Conservation (phyloP, 2,329 filamentous ascomycete genomes). For the Aspergillus brasiliensis region DNA sequence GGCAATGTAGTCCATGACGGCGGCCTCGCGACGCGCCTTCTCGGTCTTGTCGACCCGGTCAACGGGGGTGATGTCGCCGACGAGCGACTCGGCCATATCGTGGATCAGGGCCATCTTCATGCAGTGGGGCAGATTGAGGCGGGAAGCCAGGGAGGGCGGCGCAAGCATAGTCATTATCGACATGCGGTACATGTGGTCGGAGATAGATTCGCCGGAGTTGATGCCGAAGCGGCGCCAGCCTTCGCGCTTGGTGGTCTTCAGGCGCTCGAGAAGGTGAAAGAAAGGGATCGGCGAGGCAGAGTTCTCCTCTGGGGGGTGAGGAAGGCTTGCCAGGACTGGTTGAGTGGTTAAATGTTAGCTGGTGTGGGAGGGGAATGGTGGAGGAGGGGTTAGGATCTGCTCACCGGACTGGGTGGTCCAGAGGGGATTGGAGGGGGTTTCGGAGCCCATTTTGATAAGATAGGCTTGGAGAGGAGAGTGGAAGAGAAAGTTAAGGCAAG, state of each 20-base stretch:
- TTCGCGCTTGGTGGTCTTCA: slow-evolving; percentile 96
- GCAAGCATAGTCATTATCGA: slow-evolving; percentile 92
- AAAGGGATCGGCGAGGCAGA: slow-evolving; percentile 79
- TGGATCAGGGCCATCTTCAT: slow-evolving; percentile 95
- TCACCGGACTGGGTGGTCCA: slow-evolving; percentile 43
- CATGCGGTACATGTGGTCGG: slow-evolving; percentile 99
- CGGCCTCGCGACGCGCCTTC: slow-evolving; percentile 82
- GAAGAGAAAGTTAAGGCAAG: neutral
- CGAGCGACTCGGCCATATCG: slow-evolving; percentile 94
- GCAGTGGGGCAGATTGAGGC: slow-evolving; percentile 78
- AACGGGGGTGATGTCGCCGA: slow-evolving; percentile 94
- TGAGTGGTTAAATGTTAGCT: neutral
- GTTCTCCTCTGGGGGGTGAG: slow-evolving; percentile 60
- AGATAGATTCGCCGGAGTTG: slow-evolving; percentile 76
- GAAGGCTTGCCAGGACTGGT: slow-evolving; percentile 66
- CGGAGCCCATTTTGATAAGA: slow-evolving; percentile 30
- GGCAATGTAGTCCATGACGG: slow-evolving; percentile 91
- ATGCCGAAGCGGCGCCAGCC: slow-evolving; percentile 93
- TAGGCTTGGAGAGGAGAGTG: neutral
- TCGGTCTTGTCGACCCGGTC: slow-evolving; percentile 79
- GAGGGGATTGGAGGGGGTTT: slow-evolving; percentile 26
- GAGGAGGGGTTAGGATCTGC: slow-evolving; percentile 3
- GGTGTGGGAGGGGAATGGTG: slow-evolving; percentile 4
- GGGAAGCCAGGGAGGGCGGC: slow-evolving; percentile 69
- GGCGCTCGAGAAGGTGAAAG: slow-evolving; percentile 88